Conservation (phyloP, 1,284 basidiomycete genomes). For the Trichosporon asahii region DNA sequence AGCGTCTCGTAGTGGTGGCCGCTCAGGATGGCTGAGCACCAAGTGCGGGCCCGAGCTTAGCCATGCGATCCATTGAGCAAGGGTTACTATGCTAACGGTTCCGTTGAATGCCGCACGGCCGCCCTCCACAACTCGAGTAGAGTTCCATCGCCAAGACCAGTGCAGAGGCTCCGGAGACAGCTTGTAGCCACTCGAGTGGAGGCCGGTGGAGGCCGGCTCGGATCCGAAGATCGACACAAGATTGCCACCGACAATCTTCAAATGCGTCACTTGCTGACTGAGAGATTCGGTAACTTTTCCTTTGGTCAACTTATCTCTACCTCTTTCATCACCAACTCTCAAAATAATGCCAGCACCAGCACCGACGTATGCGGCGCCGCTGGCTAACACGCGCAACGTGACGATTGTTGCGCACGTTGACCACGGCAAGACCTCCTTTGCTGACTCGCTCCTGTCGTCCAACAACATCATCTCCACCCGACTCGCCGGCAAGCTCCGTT, state of each 20-base stretch:
- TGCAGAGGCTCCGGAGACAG: background rate
- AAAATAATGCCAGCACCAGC: background rate
- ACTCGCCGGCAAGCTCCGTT: slow-evolving; percentile 95
- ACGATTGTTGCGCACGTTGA: slow-evolving; percentile 53
- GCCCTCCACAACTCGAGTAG: background rate
- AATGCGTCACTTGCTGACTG: background rate
- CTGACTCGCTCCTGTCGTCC: slow-evolving; percentile 90
- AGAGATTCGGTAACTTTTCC: background rate
- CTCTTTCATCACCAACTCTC: background rate
- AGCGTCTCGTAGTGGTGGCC: too few species aligned
- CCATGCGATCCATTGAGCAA: too few species aligned
- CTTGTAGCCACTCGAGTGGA: background rate
- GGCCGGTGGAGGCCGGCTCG: background rate
- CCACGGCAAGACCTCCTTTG: slow-evolving; percentile 91
- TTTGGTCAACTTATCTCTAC: background rate
- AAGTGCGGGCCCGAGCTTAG: too few species aligned
- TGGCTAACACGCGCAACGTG: slow-evolving; percentile 50
- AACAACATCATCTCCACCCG: slow-evolving; percentile 95
- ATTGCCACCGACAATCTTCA: slow-evolving; percentile 5
- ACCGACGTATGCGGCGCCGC: slow-evolving; percentile 42
- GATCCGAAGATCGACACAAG: background rate
- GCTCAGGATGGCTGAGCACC: too few species aligned
- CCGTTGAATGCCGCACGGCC: background rate
- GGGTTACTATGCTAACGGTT: too few species aligned
- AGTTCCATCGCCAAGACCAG: background rate